A percentile compares a stretch with the other conserved stretches of the same genome.
Evolutionary conservation across 1,139 yeast species (phyloP).

Genomic region (Nakaseomyces bracarensis): DNA sequence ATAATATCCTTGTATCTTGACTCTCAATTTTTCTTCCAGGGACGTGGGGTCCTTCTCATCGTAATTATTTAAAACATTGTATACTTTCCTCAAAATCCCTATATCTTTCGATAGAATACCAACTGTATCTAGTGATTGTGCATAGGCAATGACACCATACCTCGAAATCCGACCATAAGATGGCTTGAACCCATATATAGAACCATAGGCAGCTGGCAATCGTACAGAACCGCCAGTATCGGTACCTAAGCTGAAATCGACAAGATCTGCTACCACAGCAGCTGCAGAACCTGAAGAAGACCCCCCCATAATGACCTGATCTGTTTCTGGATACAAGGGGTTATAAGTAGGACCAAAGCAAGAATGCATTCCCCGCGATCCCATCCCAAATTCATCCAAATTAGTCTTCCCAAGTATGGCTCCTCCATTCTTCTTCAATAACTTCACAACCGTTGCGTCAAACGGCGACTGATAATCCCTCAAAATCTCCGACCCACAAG

Average conservation of each 20-base stretch:
- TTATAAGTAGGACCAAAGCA: constrained; percentile 60
- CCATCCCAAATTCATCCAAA: constrained; percentile 98
- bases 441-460: constrained; percentile 62
- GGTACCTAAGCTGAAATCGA: constrained; percentile 75
- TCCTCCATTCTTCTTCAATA: constrained; percentile 45
- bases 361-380: constrained; percentile 56
- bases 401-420: constrained; percentile 72
- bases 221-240: constrained; percentile 98
- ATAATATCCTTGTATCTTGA: constrained; percentile 18
- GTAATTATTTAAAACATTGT: constrained; percentile 44
- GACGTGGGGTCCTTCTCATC: constrained; percentile 83
- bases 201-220: constrained; percentile 82
- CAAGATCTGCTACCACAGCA: constrained; percentile 64
- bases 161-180: constrained; percentile 85
- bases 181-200: constrained; percentile 82
- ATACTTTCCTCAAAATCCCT: constrained; percentile 42
- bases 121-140: constrained; percentile 90
- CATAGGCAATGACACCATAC: constrained; percentile 87
- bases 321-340: constrained; percentile 42
- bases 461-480: constrained; percentile 61
- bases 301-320: constrained; percentile 60
- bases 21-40: constrained; percentile 37
- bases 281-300: constrained; percentile 97
- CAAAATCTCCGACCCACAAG: constrained; percentile 66
- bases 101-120: constrained; percentile 62